phyloP scores from a whole-genome alignment of 1,284 basidiomycete genomes.

The Puccinia polysora region DNA sequence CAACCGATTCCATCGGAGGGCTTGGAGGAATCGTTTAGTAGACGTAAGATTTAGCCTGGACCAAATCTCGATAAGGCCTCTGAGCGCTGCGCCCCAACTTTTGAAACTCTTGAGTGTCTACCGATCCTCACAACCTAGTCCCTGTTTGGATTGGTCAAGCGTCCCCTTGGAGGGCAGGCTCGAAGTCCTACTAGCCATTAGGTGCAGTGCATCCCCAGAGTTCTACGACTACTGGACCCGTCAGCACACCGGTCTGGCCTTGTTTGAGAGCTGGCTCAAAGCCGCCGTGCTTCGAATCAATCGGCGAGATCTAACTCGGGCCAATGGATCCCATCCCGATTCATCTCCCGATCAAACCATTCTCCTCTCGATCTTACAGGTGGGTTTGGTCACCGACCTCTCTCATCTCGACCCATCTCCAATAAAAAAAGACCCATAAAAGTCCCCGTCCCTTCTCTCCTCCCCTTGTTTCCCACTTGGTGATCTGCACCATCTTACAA shows the following conservation, averaged over 20 bases:
- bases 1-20: too few species aligned
- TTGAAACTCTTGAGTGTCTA: constrained; percentile 18
- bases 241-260: not conserved
- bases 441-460: too few species aligned
- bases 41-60: too few species aligned
- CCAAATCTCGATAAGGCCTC: too few species aligned
- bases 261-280: constrained; percentile 18
- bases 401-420: too few species aligned
- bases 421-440: too few species aligned
- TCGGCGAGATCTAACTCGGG: not conserved
- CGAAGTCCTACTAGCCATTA: constrained; percentile 2
- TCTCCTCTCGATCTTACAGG: constrained; percentile 6
- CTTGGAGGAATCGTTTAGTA: too few species aligned
- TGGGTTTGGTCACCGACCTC: not conserved
- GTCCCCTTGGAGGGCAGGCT: constrained; percentile 18
- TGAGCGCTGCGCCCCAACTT: too few species aligned
- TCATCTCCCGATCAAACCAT: not conserved
- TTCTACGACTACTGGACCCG: not conserved
- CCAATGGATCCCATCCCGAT: not conserved
- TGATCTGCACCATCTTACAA: too few species aligned
- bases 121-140: not conserved
- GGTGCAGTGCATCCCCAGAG: constrained; percentile 1
- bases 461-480: too few species aligned
- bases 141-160: constrained; percentile 25
- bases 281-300: constrained; percentile 2